Evolutionary conservation across 2,329 filamentous ascomycete genomes (phyloP).

Genomic region (Calcarisporium arbuscula): DNA sequence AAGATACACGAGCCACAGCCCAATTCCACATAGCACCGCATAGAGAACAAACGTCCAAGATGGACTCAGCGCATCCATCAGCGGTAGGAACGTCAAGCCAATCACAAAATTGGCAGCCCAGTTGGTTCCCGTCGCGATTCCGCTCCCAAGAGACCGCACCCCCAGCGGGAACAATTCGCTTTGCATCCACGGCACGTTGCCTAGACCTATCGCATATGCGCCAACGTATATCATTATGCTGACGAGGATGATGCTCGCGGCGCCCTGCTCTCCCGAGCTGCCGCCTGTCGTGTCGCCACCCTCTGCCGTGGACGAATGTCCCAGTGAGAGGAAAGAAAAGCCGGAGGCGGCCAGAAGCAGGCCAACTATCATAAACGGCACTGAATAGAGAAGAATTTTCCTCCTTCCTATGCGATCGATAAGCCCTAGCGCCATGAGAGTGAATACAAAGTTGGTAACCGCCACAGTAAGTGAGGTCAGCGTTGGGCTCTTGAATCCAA

Average conservation of each 20-base stretch:
- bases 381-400: slow-evolving; percentile 71
- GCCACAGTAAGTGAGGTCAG: slow-evolving; percentile 76
- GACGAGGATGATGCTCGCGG: slow-evolving; percentile 56
- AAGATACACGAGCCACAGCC: slow-evolving; percentile 62
- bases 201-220: slow-evolving; percentile 78
- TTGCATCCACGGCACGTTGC: slow-evolving; percentile 95
- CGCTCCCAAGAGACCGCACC: slow-evolving; percentile 67
- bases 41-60: slow-evolving; percentile 79
- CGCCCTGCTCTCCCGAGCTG: slow-evolving; percentile 17
- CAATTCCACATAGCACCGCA: slow-evolving; percentile 59
- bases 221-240: slow-evolving; percentile 81
- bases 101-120: slow-evolving; percentile 85
- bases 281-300: slow-evolving; percentile 9
- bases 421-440: slow-evolving; percentile 64
- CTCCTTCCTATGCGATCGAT: slow-evolving; percentile 77
- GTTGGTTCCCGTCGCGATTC: slow-evolving; percentile 70
- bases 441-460: slow-evolving; percentile 76
- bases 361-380: slow-evolving; percentile 76
- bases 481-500: slow-evolving; percentile 73
- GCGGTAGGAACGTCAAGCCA: slow-evolving; percentile 78
- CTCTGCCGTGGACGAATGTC: slow-evolving; percentile 16
- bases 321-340: slow-evolving; percentile 59
- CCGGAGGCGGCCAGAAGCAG: slow-evolving; percentile 65
- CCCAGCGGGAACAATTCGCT: slow-evolving; percentile 80
- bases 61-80: slow-evolving; percentile 73